Percentiles rank a stretch among this genome's conserved stretches.
phyloP scores from a whole-genome alignment of 257 asterid genomes.

The Marsdenia floribunda region DNA sequence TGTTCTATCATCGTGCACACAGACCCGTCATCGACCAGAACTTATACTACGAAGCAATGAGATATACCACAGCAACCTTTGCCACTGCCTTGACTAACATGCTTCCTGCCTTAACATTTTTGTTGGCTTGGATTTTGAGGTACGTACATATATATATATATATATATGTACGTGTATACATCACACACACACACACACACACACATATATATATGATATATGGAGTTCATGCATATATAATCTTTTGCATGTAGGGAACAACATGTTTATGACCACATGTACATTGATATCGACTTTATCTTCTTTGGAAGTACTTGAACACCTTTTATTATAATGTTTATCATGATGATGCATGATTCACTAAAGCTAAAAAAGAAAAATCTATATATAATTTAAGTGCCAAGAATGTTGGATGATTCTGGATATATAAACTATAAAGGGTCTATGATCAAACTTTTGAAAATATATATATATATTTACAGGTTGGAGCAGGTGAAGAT shows the following conservation, averaged over 20 bases:
- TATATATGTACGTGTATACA: background rate
- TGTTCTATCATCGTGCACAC: background rate
- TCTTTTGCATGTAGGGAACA: background rate
- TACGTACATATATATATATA: too few species aligned
- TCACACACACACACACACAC: too few species aligned
- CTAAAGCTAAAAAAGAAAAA: background rate
- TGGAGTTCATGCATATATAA: background rate
- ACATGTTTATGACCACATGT: background rate
- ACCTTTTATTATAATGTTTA: too few species aligned
- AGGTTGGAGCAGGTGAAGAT: slow-evolving; percentile 64
- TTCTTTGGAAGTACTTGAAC: background rate
- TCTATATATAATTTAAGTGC: background rate
- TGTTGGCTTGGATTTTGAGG: slow-evolving; percentile 74
- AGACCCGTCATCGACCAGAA: slow-evolving; percentile 79
- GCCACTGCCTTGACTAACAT: slow-evolving; percentile 58
- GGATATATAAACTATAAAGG: too few species aligned
- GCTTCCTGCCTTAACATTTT: slow-evolving; percentile 69
- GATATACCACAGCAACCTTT: slow-evolving; percentile 59
- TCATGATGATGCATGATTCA: background rate
- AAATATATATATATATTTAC: background rate
- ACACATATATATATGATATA: too few species aligned
- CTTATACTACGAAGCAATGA: slow-evolving; percentile 57
- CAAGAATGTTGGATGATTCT: background rate
- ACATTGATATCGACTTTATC: background rate
- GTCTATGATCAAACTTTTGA: too few species aligned